Evolutionary conservation across 371 early-diverging fungal genomes (phyloP), one percentile per base, ranked within the genome.

Genomic region (Mucor plumbeus): DNA sequence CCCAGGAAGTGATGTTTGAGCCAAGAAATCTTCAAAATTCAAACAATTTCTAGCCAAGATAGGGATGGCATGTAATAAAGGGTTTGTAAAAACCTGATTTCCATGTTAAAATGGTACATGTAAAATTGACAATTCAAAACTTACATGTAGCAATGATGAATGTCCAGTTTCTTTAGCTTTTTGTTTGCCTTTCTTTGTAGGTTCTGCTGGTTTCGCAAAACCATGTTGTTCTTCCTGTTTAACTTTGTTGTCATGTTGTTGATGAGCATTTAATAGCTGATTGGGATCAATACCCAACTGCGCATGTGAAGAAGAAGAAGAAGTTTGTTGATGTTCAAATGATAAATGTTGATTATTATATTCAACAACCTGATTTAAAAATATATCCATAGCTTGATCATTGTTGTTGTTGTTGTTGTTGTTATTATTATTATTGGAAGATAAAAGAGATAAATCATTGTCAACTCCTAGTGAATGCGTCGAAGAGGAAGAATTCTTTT

Each of bases 1-100:
- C 82, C 79, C 82, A 50, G 75, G 74, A 26, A 77, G 57, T 11
- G 79, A 76, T 35, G 82, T 77, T 64, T 81, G 82, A 19, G 79
- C 77, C 64, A 81, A 67, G 47, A 79, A 81, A 66, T 81, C 82
- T 66, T 81, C 82, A 60, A 81, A 81, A 57, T 81, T 81, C 10
- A 75, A 66, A 53, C 71, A 84, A 47, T 83, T 83, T 71, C 80
- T 68, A 21, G 84, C 84, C 50, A 84, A 68, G 33, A 79, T 72
- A 44, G 84, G 84, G 59, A 84, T 84, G 33, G 84, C 84, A 71
- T 84, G 84, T 21, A 81, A 69, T 31, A 84, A 68, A 48, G 84
- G 84, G 55, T 84, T 84, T 9, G 79, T 77, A 34, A 81, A 74
- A 9, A 73, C 82, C 82, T 71, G 10, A 1, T 50, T 50, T 50